Conservation (phyloP, 805 yeast species). For the Scheffersomyces lignosus region DNA sequence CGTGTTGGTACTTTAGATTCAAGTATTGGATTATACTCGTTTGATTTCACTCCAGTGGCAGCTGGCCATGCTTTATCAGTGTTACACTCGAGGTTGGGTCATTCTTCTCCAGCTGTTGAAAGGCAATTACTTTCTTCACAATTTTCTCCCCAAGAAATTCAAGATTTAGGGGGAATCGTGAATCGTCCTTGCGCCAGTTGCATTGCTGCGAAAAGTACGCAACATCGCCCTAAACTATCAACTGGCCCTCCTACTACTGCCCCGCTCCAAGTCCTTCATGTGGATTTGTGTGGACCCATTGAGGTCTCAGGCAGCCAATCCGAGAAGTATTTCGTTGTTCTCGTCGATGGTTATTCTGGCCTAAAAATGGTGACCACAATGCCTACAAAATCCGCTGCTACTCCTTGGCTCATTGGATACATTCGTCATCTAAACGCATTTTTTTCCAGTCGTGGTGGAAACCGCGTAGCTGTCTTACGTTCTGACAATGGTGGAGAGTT, state of each 20-base stretch:
- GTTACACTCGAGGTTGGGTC: not conserved
- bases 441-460: not conserved
- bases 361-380: not conserved
- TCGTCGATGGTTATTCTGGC: not conserved
- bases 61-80: not conserved
- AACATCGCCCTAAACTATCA: not conserved
- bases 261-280: not conserved
- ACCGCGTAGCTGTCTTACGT: not conserved
- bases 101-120: not conserved
- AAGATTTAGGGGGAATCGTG: too few relatives aligned
- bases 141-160: too few relatives aligned
- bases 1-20: not conserved
- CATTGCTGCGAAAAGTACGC: not conserved
- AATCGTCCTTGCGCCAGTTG: not conserved
- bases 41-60: not conserved
- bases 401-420: not conserved
- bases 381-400: not conserved
- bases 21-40: not conserved
- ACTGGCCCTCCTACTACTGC: not conserved
- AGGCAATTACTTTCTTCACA: too few relatives aligned
- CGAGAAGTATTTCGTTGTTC: not conserved
- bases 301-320: not conserved
- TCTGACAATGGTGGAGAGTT: not conserved
- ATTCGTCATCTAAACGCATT: not conserved
- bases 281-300: not conserved